Conservation (phyloP, 352 stramenopile genomes). For the Blastocystis sp. region DNA sequence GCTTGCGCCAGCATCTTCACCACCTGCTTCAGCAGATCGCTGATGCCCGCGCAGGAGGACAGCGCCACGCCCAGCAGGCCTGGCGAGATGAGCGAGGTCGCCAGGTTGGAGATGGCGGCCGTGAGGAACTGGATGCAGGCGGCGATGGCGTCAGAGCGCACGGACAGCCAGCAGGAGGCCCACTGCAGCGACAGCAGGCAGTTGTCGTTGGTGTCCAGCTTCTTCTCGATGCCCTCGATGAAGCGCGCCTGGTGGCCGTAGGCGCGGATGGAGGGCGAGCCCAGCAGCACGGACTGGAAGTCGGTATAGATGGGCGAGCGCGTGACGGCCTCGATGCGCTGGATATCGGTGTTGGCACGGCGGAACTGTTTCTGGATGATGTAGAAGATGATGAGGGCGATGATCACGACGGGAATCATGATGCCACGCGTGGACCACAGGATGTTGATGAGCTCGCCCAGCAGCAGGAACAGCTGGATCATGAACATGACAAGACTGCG, state of each 20-base stretch:
- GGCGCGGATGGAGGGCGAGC: conserved; percentile 57
- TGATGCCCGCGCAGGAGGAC: conserved; percentile 42
- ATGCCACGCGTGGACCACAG: conserved; percentile 34
- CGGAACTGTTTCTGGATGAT: conserved; percentile 63
- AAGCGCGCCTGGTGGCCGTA: conserved; percentile 10
- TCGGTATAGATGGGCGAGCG: conserved; percentile 68
- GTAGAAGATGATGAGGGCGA: conserved; percentile 59
- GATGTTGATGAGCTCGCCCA: conserved; percentile 6
- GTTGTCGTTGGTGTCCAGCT: background rate
- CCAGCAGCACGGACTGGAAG: conserved; percentile 68
- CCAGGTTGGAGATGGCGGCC: conserved; percentile 66
- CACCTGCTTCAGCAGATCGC: conserved; percentile 64
- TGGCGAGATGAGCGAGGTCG: background rate
- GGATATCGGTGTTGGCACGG: conserved; percentile 69
- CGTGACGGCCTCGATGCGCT: conserved; percentile 69
- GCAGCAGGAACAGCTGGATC: background rate
- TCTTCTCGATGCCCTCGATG: conserved; percentile 11
- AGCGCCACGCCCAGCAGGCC: conserved; percentile 41
- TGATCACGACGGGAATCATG: conserved; percentile 46
- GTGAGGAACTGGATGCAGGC: conserved; percentile 67
- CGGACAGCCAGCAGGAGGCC: conserved; percentile 67
- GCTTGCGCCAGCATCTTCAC: conserved; percentile 67
- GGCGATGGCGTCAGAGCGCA: conserved; percentile 70
- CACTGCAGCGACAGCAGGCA: conserved; percentile 34
- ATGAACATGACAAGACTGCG: conserved; percentile 52